Evolutionary conservation across 2,329 filamentous ascomycete genomes (phyloP).

Genomic region (Calonectria honghensis): DNA sequence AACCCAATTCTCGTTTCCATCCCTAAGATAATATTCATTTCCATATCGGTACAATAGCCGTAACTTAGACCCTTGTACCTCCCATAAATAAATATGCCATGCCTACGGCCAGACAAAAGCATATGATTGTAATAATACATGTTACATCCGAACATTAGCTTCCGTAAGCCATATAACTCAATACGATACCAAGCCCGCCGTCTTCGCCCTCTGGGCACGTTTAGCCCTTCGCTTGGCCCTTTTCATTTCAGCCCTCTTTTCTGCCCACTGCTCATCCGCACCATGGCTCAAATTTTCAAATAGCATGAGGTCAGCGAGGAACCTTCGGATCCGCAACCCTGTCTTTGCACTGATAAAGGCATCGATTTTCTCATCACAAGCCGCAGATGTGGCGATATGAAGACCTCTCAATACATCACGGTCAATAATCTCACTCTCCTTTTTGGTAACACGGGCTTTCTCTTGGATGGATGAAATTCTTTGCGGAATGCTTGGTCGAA

Average conservation of each 20-base stretch:
- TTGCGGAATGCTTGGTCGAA: constrained; percentile 59
- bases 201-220: constrained; percentile 57
- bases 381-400: constrained; percentile 73
- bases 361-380: constrained; percentile 73
- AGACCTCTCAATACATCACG: constrained; percentile 73
- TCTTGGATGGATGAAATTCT: constrained; percentile 60
- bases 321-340: constrained; percentile 71
- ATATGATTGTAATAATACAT: constrained; percentile 38
- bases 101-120: constrained; percentile 11
- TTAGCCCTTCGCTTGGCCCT: constrained; percentile 61
- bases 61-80: neutral
- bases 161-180: constrained; percentile 12
- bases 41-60: neutral
- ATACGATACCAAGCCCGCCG: constrained; percentile 7
- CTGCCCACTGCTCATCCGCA: constrained; percentile 52
- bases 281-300: constrained; percentile 67
- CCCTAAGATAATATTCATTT: neutral
- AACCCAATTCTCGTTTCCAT: neutral
- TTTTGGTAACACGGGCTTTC: constrained; percentile 46
- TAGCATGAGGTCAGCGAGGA: constrained; percentile 72
- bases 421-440: constrained; percentile 65
- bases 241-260: constrained; percentile 58
- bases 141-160: neutral
- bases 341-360: constrained; percentile 70
- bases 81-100: constrained; percentile 30